Evolutionary conservation across 169 alveolate species (phyloP).

Genomic region (Babesia divergens): DNA sequence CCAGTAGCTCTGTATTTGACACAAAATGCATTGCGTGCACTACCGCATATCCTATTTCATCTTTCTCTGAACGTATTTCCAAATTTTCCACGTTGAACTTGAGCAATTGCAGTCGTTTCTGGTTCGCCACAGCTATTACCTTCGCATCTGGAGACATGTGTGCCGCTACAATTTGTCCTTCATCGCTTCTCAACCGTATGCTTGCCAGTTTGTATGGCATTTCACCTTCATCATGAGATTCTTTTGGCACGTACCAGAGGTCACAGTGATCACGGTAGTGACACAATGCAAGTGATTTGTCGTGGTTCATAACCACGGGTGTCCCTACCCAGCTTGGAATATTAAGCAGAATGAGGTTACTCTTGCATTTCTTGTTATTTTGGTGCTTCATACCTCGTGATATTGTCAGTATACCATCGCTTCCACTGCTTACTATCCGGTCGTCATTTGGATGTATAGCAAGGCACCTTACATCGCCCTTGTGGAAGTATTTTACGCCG

Average conservation of each 20-base stretch:
- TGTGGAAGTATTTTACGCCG: slow-evolving; percentile 46
- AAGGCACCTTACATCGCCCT: slow-evolving; percentile 41
- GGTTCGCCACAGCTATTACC: slow-evolving; percentile 44
- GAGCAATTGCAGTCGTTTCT: slow-evolving; percentile 22
- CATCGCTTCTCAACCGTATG: slow-evolving; percentile 33
- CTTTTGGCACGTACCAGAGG: slow-evolving; percentile 57
- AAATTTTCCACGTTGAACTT: slow-evolving; percentile 16
- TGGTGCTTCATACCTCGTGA: slow-evolving; percentile 30
- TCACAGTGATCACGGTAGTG: slow-evolving; percentile 50
- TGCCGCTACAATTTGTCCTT: slow-evolving; percentile 44
- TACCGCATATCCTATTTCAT: not conserved
- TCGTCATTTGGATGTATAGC: slow-evolving; percentile 41
- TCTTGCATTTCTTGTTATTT: slow-evolving; percentile 10
- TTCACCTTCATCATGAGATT: slow-evolving; percentile 15
- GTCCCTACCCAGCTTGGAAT: slow-evolving; percentile 39
- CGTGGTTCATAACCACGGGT: slow-evolving; percentile 33
- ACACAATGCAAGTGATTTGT: slow-evolving; percentile 43
- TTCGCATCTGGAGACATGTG: slow-evolving; percentile 46
- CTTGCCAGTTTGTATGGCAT: slow-evolving; percentile 52
- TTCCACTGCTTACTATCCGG: slow-evolving; percentile 41
- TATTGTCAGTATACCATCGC: slow-evolving; percentile 41
- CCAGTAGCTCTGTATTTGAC: slow-evolving; percentile 24
- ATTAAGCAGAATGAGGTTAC: slow-evolving; percentile 47
- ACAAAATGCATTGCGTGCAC: slow-evolving; percentile 41
- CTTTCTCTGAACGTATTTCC: slow-evolving; percentile 10